Evolutionary conservation across 495 filamentous ascomycete genomes (phyloP).

Genomic region (Endocarpon pusillum): DNA sequence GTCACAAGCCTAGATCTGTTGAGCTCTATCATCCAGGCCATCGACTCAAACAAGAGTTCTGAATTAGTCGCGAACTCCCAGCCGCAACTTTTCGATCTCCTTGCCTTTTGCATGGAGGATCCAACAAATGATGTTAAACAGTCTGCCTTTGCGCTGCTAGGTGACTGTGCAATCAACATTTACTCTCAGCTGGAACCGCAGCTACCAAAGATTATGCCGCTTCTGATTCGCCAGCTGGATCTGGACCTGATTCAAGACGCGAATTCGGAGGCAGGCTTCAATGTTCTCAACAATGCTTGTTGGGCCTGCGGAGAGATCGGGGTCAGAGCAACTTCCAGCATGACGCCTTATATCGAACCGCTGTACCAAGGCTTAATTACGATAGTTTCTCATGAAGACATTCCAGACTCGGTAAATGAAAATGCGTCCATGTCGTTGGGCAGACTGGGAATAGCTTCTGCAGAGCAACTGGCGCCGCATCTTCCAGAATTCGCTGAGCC

Average conservation of each 20-base stretch:
- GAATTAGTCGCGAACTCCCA: constrained; percentile 59
- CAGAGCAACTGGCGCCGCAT: constrained; percentile 59
- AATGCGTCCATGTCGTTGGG: constrained; percentile 91
- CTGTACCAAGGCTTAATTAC: constrained; percentile 55
- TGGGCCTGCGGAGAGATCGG: constrained; percentile 95
- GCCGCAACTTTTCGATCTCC: constrained; percentile 73
- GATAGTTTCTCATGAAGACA: constrained; percentile 66
- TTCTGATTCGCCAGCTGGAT: constrained; percentile 75
- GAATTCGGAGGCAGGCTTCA: constrained; percentile 60
- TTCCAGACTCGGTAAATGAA: constrained; percentile 83
- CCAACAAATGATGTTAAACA: constrained; percentile 83
- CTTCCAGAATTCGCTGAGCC: constrained; percentile 64
- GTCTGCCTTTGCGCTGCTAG: constrained; percentile 87
- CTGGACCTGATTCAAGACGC: constrained; percentile 57
- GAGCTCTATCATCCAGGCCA: constrained; percentile 83
- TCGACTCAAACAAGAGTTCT: constrained; percentile 55
- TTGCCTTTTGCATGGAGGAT: constrained; percentile 88
- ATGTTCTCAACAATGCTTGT: constrained; percentile 94
- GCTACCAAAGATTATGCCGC: constrained; percentile 53
- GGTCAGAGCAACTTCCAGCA: constrained; percentile 50
- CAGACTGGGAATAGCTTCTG: constrained; percentile 68
- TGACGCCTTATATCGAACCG: constrained; percentile 61
- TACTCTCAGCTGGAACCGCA: constrained; percentile 66
- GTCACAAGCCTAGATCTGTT: constrained; percentile 91
- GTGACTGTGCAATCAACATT: constrained; percentile 91